These are phyloP conservation scores for Aphanomyces astaci DNA, from an alignment of 352 stramenopile species.

Conservation along the genomic window DNA sequence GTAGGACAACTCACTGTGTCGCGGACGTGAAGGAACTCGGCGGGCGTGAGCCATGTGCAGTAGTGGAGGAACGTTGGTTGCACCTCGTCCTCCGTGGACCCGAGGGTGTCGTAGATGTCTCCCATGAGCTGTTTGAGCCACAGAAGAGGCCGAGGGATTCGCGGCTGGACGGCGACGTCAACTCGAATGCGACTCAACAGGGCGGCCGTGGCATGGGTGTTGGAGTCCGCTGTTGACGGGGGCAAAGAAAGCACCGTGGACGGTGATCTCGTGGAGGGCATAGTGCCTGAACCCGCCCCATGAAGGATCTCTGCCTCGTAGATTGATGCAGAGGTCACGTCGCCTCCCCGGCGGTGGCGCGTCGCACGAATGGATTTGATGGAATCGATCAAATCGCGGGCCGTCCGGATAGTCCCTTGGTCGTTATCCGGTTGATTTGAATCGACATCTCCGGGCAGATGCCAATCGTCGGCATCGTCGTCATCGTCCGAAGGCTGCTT, in stretches of 20 bases:
- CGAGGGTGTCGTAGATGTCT: conserved; percentile 1
- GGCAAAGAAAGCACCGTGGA: not conserved
- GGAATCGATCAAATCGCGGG: not conserved
- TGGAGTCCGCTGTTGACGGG: not conserved
- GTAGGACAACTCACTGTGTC: not conserved
- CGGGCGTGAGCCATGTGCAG: not conserved
- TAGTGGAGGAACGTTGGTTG: not conserved
- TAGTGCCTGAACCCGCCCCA: not conserved
- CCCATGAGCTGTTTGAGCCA: conserved; percentile 12
- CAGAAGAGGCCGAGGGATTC: not conserved
- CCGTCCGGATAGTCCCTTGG: not conserved
- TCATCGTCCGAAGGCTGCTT: not conserved
- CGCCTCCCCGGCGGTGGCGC: not conserved
- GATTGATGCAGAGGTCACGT: not conserved
- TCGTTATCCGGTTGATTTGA: not conserved
- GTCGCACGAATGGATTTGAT: not conserved
- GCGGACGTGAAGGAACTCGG: conserved; percentile 1
- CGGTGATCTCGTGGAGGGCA: not conserved
- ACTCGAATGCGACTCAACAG: not conserved
- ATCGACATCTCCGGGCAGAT: not conserved
- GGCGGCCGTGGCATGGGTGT: not conserved
- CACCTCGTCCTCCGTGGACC: not conserved
- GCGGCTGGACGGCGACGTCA: not conserved
- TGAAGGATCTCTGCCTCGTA: not conserved
- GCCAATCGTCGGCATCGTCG: conserved; percentile 4